Evolutionary conservation across 441 rosid genomes (phyloP).

Genomic region (Sinapis alba): DNA sequence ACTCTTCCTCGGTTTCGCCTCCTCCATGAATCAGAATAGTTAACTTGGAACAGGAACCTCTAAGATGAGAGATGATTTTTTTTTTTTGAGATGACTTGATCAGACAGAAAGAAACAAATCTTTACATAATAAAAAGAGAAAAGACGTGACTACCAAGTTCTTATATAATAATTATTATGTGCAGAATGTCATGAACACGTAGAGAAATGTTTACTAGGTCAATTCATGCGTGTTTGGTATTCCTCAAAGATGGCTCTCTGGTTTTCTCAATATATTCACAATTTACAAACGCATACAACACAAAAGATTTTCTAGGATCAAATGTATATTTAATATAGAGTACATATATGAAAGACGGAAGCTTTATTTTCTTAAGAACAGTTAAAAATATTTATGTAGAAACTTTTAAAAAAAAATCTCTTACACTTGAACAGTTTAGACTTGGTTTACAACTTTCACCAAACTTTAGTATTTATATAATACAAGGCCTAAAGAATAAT

Average conservation of each 20-base stretch:
- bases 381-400: too few relatives aligned
- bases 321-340: background rate
- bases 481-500: background rate
- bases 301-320: background rate
- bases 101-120: conserved; percentile 14
- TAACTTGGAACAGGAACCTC: background rate
- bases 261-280: background rate
- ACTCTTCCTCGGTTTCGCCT: conserved; percentile 24
- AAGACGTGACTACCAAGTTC: conserved; percentile 36
- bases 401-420: background rate
- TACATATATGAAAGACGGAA: too few relatives aligned
- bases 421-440: background rate
- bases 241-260: conserved; percentile 26
- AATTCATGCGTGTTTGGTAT: conserved; percentile 28
- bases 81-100: background rate
- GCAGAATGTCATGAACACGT: conserved; percentile 20
- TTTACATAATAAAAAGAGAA: conserved; percentile 2
- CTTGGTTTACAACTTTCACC: background rate
- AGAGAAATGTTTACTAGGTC: conserved; percentile 23
- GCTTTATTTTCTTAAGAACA: too few relatives aligned
- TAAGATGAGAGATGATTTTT: background rate
- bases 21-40: conserved; percentile 27
- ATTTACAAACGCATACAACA: background rate
- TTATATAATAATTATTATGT: conserved; percentile 6
- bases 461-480: background rate